Base-by-base conservation (phyloP, 257 asterid species). In the Fraxinus pennsylvanica region DNA sequence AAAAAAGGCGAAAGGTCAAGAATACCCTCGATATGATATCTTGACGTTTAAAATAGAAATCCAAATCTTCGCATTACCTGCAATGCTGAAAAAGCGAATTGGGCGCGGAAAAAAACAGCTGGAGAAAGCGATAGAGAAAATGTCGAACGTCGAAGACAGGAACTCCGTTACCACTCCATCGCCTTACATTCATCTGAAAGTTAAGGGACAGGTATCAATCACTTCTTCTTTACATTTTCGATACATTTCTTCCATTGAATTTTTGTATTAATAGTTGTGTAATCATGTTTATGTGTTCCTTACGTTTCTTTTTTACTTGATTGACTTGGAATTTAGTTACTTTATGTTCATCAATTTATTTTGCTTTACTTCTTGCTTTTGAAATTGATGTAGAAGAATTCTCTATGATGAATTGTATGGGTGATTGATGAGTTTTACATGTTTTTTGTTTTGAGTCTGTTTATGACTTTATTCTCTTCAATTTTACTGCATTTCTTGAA, bases 141-240 rank as follows among this genome's bases (percentile, higher is more conserved):
- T 59, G 67, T 21, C 32, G 67, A 59, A 27, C 67, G 29, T 21
- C 29, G 29, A 19, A 1, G 85, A 80, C 39, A 75, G 78, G 71
- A 80, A 80, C 72, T 85, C 86, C 33, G 68, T 73, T 38, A 84
- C 73, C 45, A 84, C 76, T 50, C 79, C 76, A 68, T 32, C 73
- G 25, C 79, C 68, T 17, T 81, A 75, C 52, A 79, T 87, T 54
- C 82, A 82, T 70, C 88, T 84, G 71, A 84, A 82, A 82, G 90
- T 87, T 72, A 87, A 84, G 17, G 82, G 84, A 75, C 88, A 84
- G 88, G 90, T 84, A 25, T 3, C 3, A 21, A 8, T 59, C 32
- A 57, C 66, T 57, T 8, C 4, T 59, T 59, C 9, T 9, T 6
- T 19, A 7, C 15, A 59, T 21, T 59, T 22, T 59, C 30, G 29